Base-by-base conservation (phyloP, 1,139 yeast species). In the Suhomyces anneliseae region DNA sequence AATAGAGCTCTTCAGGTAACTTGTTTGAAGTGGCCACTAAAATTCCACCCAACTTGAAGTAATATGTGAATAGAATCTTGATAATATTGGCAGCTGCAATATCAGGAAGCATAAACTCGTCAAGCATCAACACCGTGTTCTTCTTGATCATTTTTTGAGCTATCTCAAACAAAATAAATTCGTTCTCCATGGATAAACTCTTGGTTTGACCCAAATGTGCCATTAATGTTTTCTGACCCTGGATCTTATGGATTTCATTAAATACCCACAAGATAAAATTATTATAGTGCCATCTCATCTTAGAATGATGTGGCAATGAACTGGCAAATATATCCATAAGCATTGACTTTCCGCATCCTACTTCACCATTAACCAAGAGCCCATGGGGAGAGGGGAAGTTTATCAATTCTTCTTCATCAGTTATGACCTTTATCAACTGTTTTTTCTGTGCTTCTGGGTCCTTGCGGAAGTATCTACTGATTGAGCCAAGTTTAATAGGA, bases 281-380 rank as follows among this genome's bases (percentile, higher is more conserved):
- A 54, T 81, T 81, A 58, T 82, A 85, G 58, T 85, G 92, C 83
- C 89, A 82, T 49, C 92, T 69, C 69, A 81, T 77, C 58, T 86
- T 86, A 2, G 85, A 78, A 26, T 72, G 69, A 53, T 82, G 81
- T 0, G 90, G 92, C 34, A 85, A 65, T 1, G 85, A 74, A 39
- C 74, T 71, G 1, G 90, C 90, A 68, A 85, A 85, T 24, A 85
- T 77, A 55, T 85, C 90, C 82, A 85, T 80, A 42, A 85, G 62
- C 85, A 85, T 81, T 1, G 89, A 82, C 57, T 85, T 85, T 2
- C 92, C 92, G 58, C 87, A 82, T 0, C 90, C 90, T 3, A 85
- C 90, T 52, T 83, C 90, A 2, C 92, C 92, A 58, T 85, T 83
- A 7, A 85, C 64, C 42, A 85, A 59, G 5, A 85, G 64, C 0